Base-by-base conservation (phyloP, 2,329 filamentous ascomycete species). In the Sordariomycetes sp. region DNA sequence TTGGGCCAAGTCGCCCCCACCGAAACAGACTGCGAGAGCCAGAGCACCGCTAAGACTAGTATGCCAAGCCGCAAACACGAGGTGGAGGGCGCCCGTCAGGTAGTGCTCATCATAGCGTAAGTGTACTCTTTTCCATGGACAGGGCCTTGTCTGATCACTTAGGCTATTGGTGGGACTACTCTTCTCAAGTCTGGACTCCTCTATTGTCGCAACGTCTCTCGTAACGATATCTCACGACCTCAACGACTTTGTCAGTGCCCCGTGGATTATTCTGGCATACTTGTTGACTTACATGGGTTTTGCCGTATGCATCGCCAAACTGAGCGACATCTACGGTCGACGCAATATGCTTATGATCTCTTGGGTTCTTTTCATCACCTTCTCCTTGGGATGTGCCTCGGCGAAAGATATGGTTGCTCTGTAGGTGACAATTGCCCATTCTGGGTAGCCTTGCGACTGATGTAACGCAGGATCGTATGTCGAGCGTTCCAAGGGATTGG, bases 401-500 rank as follows among this genome's bases (percentile, higher is more conserved):
- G 60, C 71, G 6, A 58, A 53, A 17, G 59, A 54, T 36, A 74
- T 76, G 68, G 52, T 55, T 30, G 59, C 68, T 24, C 54, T 76
- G 69, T 73, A 56, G 29, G 64, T 24, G 23, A 37, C 8, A 19
- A 24, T n/a, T n/a, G n/a, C n/a, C n/a, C n/a, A n/a, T n/a, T n/a
- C n/a, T n/a, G n/a, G n/a, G n/a, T n/a, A n/a, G n/a, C n/a, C n/a
- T n/a, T n/a, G n/a, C n/a, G n/a, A n/a, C n/a, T n/a, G n/a, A n/a
- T n/a, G 17, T 30, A 25, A 26, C 18, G 35, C 46, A 77, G 73
- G 2, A 77, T 79, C 31, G 45, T 72, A 11, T 78, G 64, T 37
- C 68, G 74, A 15, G 69, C 70, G 1, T 66, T 78, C 11, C 74
- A 78, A 37, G 74, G 74, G 5, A 63, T 78, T 28, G 75, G 75